phyloP scores from a whole-genome alignment of 208 protist genomes.

The Crithidia brevicula region DNA sequence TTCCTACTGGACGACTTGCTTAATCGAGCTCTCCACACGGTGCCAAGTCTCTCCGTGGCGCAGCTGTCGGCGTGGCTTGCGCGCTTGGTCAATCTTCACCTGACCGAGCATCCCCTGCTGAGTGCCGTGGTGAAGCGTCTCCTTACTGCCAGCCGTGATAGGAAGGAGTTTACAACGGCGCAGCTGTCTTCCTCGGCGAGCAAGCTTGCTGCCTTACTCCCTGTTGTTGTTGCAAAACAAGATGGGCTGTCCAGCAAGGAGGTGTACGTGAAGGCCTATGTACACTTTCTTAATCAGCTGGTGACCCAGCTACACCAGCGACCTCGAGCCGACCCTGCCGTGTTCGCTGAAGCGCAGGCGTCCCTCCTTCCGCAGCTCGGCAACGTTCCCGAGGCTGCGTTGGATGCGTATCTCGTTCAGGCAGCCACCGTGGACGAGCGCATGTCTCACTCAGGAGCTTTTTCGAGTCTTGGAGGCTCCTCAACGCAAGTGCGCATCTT shows the following conservation, averaged over 20 bases:
- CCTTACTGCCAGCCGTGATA: not conserved
- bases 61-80: conserved; percentile 60
- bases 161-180: conserved; percentile 19
- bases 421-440: not conserved
- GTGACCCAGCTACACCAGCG: conserved; percentile 15
- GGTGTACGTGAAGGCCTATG: conserved; percentile 18
- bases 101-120: conserved; percentile 41
- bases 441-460: not conserved
- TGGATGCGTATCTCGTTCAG: conserved; percentile 22
- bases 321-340: conserved; percentile 8
- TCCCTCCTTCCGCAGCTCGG: conserved; percentile 28
- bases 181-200: conserved; percentile 47
- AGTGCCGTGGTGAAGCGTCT: conserved; percentile 30
- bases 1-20: conserved; percentile 31
- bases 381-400: conserved; percentile 28
- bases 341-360: conserved; percentile 1
- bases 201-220: conserved; percentile 14
- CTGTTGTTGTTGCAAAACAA: not conserved
- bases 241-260: conserved; percentile 14
- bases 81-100: conserved; percentile 42
- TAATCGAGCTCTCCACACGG: conserved; percentile 5
- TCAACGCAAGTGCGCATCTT: conserved; percentile 5
- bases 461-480: not conserved
- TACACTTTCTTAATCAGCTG: conserved; percentile 12
- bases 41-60: conserved; percentile 40